These are phyloP conservation scores for Ophiostoma populinum DNA, from an alignment of 2,329 filamentous ascomycete genomes.

Conservation along the genomic window DNA sequence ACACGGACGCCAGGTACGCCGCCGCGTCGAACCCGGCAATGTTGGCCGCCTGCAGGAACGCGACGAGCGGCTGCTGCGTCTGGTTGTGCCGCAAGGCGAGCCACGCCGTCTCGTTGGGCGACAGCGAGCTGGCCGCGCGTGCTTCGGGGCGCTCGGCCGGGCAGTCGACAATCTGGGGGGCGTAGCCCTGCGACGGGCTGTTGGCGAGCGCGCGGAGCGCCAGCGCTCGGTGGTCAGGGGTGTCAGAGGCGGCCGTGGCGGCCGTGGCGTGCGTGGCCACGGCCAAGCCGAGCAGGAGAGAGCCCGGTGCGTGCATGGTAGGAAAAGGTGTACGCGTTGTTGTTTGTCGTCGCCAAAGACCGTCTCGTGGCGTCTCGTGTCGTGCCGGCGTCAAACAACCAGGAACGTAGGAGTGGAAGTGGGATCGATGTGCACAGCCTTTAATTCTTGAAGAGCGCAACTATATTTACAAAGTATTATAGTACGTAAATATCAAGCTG, in stretches of 20 bases:
- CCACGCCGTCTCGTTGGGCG: conserved; percentile 57
- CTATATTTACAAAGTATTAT: too few relatives aligned
- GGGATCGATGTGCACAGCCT: too few relatives aligned
- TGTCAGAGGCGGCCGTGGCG: not conserved
- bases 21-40: conserved; percentile 67
- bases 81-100: conserved; percentile 51
- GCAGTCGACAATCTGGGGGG: conserved; percentile 50
- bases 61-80: conserved; percentile 57
- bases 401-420: too few relatives aligned
- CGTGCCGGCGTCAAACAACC: too few relatives aligned
- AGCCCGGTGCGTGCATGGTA: not conserved
- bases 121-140: conserved; percentile 44
- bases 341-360: too few relatives aligned
- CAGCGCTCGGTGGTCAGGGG: not conserved
- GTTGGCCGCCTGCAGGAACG: conserved; percentile 52
- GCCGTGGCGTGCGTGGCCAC: conserved; percentile 2
- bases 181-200: conserved; percentile 43
- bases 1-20: conserved; percentile 43
- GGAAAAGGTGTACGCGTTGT: not conserved
- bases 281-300: not conserved
- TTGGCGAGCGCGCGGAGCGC: conserved; percentile 19
- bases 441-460: too few relatives aligned
- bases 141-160: conserved; percentile 52
- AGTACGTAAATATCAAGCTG: too few relatives aligned
- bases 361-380: too few relatives aligned